Base-by-base conservation (phyloP, 768 basidiomycete genomes). In the Termitomyces sp. region DNA sequence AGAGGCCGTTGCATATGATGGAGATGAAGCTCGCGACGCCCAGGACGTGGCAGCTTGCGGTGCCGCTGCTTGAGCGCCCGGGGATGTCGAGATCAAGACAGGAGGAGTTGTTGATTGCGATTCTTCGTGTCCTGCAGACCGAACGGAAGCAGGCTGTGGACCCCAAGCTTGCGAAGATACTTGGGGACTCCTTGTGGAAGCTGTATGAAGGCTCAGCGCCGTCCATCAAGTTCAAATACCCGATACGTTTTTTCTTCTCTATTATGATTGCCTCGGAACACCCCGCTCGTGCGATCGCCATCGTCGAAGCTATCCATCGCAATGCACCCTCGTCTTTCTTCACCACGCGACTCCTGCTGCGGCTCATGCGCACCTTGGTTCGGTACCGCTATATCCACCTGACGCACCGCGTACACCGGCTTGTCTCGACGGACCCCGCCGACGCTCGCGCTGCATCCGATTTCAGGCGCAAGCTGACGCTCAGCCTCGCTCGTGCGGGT, bases 191-290 rank as follows among this genome's bases (percentile, higher is more conserved):
- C 6, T 65, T 85, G 40, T 61, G 59, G 47, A 66, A 64, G 2
- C 58, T 81, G 36, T 85, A 80, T 58, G 47, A 61, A 9, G 66
- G 65, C 3, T 68, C 64, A 4, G 62, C 63, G 18, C 79, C 79
- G 0, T 67, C 73, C 0, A 38, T 40, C 7, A 58, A 62, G 8
- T 59, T 68, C 60, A 79, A 79, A 56, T 77, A 78, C 63, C 78
- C 77, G n/a, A 66, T 86, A 36, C 77, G 81, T 12, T 79, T 76
- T 53, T 73, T 82, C 30, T 69, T 84, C 57, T 66, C 66, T 32
- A 67, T 77, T 56, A 64, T 81, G 70, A 67, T 78, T 18, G 57
- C 70, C 28, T 73, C 76, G 4, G 72, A 69, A 12, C 72, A 77
- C 47, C 69, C 78, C 9, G 61, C 65, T 0, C 65, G 69, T 23